These are phyloP conservation scores for Serpula lacrymans DNA, from an alignment of 768 basidiomycete species.

Conservation along the genomic window DNA sequence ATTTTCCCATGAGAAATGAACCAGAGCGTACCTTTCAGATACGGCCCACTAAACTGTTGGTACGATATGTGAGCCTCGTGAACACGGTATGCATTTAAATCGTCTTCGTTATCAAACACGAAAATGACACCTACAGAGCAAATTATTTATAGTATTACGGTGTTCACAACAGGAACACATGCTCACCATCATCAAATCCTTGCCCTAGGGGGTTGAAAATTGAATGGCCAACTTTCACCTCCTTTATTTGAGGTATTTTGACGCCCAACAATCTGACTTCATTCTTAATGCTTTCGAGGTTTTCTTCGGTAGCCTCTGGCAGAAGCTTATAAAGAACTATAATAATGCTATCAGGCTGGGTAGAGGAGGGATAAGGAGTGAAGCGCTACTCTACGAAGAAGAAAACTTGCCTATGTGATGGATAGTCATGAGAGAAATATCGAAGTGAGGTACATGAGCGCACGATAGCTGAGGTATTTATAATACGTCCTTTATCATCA, in stretches of 20 bases:
- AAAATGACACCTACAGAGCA: conserved; percentile 17
- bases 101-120: conserved; percentile 16
- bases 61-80: conserved; percentile 14
- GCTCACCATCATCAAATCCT: conserved; percentile 20
- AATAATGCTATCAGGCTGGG: background rate
- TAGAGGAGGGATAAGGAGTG: too few relatives aligned
- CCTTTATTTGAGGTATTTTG: conserved; percentile 16
- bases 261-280: conserved; percentile 7
- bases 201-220: conserved; percentile 18
- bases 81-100: conserved; percentile 9
- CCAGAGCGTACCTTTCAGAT: conserved; percentile 15
- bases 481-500: too few relatives aligned
- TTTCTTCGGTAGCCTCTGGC: conserved; percentile 7
- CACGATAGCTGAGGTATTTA: too few relatives aligned
- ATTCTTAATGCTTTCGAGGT: conserved; percentile 4
- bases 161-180: background rate
- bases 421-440: too few relatives aligned
- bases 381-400: too few relatives aligned
- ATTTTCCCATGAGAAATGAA: background rate
- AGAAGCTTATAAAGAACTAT: conserved; percentile 21
- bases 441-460: too few relatives aligned
- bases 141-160: too few relatives aligned
- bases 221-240: conserved; percentile 9
- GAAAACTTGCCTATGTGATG: conserved; percentile 20
- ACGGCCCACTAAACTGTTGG: conserved; percentile 5